Conservation (phyloP, 768 basidiomycete species). For the Tulasnella calospora region DNA sequence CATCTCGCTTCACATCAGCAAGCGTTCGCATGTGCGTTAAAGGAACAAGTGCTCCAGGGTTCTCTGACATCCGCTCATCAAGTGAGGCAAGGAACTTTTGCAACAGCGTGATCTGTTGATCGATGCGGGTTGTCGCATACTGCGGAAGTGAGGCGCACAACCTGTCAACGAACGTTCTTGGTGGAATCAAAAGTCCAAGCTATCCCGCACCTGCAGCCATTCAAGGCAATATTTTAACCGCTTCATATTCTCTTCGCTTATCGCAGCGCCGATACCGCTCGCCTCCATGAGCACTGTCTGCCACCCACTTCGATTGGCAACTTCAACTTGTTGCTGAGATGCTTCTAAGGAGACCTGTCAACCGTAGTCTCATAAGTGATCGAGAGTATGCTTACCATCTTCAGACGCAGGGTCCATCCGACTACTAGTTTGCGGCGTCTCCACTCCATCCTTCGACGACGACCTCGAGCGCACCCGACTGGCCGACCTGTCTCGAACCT, state of each 20-base stretch:
- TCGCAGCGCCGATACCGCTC: slow-evolving; percentile 78
- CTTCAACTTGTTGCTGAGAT: slow-evolving; percentile 36
- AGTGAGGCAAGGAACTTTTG: slow-evolving; percentile 57
- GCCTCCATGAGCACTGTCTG: slow-evolving; percentile 80
- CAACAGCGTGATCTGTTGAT: slow-evolving; percentile 77
- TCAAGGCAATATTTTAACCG: slow-evolving; percentile 78
- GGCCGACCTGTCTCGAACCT: background rate
- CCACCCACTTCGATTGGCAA: slow-evolving; percentile 75
- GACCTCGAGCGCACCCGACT: background rate
- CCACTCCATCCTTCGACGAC: slow-evolving; percentile 10
- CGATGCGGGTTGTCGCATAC: slow-evolving; percentile 85
- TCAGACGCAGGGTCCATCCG: background rate
- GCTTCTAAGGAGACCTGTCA: background rate
- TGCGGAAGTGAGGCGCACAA: slow-evolving; percentile 33
- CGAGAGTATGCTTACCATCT: background rate
- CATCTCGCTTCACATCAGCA: slow-evolving; percentile 66
- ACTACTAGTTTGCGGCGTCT: background rate
- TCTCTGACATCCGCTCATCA: slow-evolving; percentile 29
- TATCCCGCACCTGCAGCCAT: slow-evolving; percentile 67
- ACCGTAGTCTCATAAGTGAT: background rate
- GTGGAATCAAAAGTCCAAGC: slow-evolving; percentile 8
- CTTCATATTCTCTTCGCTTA: slow-evolving; percentile 88
- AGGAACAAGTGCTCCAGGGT: slow-evolving; percentile 34
- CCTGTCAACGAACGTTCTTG: background rate
- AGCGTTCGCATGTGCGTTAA: slow-evolving; percentile 59